A percentile compares a stretch with the other conserved stretches of the same genome.
These are phyloP conservation scores for Phyllosticta citriasiana DNA, from an alignment of 2,329 filamentous ascomycete genomes.

Conservation along the genomic window DNA sequence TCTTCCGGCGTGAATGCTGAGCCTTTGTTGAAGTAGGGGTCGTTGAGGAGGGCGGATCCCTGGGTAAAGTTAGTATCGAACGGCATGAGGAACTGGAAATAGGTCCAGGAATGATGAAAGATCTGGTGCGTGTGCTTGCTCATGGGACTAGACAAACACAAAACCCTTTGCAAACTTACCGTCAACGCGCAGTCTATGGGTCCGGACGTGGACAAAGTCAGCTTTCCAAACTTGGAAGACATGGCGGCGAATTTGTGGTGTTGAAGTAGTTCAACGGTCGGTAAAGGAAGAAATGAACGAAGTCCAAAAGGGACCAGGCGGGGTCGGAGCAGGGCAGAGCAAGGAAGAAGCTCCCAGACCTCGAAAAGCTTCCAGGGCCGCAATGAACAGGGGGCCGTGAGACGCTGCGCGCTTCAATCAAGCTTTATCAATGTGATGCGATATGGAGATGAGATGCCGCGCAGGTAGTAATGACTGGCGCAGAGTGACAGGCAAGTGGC, in stretches of 20 bases:
- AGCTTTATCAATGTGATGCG: not conserved
- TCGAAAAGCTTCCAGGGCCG: not conserved
- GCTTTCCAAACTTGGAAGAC: constrained; percentile 24
- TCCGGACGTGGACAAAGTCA: constrained; percentile 33
- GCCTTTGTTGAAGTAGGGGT: constrained; percentile 71
- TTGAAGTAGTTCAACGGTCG: not conserved
- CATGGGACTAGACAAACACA: not conserved
- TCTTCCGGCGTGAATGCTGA: constrained; percentile 65
- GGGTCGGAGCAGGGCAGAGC: not conserved
- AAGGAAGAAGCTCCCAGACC: not conserved
- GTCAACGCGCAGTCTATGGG: constrained; percentile 30
- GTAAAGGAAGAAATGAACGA: not conserved
- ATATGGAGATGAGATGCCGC: not conserved
- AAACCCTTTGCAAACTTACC: constrained; percentile 15
- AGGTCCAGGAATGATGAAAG: not conserved
- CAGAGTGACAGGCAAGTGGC: not conserved
- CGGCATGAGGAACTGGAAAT: not conserved
- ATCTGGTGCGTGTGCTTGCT: not conserved
- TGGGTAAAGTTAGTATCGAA: constrained; percentile 9
- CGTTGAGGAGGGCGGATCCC: constrained; percentile 47
- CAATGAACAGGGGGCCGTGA: not conserved
- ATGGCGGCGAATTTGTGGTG: not conserved
- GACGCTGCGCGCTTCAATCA: not conserved
- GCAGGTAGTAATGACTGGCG: no score
- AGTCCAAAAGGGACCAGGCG: not conserved